Base-by-base conservation (phyloP, 2,329 filamentous ascomycete genomes). In the Chrysoporthe deuterocubensis region DNA sequence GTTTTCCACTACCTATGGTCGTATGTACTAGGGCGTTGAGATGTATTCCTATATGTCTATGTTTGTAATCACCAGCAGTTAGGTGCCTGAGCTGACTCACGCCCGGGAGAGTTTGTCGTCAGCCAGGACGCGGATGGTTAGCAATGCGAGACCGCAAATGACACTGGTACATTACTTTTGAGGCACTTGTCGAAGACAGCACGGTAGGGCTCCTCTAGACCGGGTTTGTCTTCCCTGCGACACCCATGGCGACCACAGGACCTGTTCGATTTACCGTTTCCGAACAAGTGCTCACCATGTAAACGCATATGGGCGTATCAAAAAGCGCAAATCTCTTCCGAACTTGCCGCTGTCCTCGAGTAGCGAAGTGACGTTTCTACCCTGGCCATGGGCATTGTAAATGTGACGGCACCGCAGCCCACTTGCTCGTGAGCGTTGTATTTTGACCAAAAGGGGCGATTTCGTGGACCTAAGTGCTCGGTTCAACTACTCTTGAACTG, bases 1-100 rank as follows among this genome's bases (percentile, higher is more conserved):
- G 48, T 52, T 52, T 52, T 26, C 48, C 48, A 52, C 48, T 52
- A 52, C 48, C 48, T 52, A 32, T 54, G 50, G 50, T 54, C 50
- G 26, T 54, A 54, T 54, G 50, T 34, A 26, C 5, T 54, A 13
- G 11, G 1, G 14, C 2, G 5, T 14, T 0, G 26, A 26, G 26
- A 26, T 26, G 26, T 2, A 26, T 26, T 26, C 26, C 26, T 26
- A 26, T 26, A 26, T 26, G 26, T 26, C 26, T 26, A 26, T 26
- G 26, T 26, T 26, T 26, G 26, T 26, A 26, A 26, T 26, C 26
- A 26, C 26, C 26, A 26, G 26, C 26, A 2, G 26, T 26, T 26
- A 26, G 26, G 26, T 26, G 26, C 26, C 26, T 2, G 26, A 26
- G 26, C 26, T 26, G 2, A 26, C 26, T 26, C 26, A 26, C 26